Conservation (phyloP, 805 yeast genomes). For the Debaryomyces hansenii region DNA sequence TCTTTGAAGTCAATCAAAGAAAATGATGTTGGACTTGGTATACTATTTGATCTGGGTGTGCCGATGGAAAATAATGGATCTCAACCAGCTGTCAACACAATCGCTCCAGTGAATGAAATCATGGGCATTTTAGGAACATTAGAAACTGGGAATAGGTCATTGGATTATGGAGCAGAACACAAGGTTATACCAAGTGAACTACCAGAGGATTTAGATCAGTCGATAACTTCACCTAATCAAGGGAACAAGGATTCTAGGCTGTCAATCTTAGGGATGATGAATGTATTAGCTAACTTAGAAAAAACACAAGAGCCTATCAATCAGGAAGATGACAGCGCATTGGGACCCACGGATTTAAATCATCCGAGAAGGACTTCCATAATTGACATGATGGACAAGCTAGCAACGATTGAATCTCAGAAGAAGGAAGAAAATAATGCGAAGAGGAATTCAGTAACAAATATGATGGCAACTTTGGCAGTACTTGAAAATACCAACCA, state of each 20-base stretch:
- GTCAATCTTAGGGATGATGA: conserved; percentile 32
- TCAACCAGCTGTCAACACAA: too few species aligned
- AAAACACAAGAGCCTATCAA: conserved; percentile 4
- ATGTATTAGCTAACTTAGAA: conserved; percentile 20
- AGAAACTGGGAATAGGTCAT: conserved; percentile 1
- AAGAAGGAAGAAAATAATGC: background rate
- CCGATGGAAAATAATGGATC: background rate
- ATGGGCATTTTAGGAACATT: conserved; percentile 14
- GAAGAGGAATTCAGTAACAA: conserved; percentile 17
- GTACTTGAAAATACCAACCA: background rate
- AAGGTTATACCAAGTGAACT: too few species aligned
- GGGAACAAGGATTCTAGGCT: conserved; percentile 7
- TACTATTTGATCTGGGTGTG: background rate
- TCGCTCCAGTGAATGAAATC: conserved; percentile 4
- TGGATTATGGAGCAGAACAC: too few species aligned
- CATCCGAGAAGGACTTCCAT: conserved; percentile 27
- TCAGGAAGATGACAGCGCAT: conserved; percentile 5
- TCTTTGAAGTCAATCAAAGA: background rate
- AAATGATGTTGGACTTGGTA: conserved; percentile 9
- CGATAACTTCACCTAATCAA: too few species aligned
- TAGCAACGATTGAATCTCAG: conserved; percentile 18
- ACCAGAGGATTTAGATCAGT: background rate
- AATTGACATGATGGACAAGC: conserved; percentile 31
- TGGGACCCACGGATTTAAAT: conserved; percentile 7
- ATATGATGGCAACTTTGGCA: conserved; percentile 23